phyloP scores from a whole-genome alignment of 176 grass and related monocot species.

The Musa troglodytarum region DNA sequence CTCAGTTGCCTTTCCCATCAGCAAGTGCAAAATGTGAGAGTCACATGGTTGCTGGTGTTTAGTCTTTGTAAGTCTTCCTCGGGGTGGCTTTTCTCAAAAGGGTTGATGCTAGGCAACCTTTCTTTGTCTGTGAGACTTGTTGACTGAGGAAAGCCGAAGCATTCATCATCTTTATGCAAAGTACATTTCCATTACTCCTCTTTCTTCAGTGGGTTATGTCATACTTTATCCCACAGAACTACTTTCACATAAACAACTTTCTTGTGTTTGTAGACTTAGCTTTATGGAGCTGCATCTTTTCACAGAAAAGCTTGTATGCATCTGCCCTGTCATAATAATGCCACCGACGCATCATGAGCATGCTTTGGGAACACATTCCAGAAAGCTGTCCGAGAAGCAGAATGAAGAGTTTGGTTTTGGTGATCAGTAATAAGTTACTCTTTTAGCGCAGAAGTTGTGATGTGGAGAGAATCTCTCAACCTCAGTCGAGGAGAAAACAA shows the following conservation, averaged over 20 bases:
- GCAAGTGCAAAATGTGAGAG: too few species aligned
- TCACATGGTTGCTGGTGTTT: neutral
- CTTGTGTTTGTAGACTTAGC: too few species aligned
- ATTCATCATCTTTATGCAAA: constrained; percentile 4
- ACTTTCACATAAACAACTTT: too few species aligned
- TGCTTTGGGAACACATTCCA: too few species aligned
- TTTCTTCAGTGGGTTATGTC: neutral
- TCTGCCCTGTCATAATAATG: too few species aligned
- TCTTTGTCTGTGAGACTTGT: constrained; percentile 2
- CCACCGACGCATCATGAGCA: neutral
- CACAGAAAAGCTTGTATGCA: too few species aligned
- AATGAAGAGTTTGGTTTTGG: neutral
- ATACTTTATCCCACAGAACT: too few species aligned
- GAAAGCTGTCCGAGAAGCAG: neutral
- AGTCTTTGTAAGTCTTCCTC: neutral
- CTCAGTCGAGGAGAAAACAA: too few species aligned
- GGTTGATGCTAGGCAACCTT: neutral
- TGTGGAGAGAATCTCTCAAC: too few species aligned
- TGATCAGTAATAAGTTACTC: neutral
- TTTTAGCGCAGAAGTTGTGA: too few species aligned
- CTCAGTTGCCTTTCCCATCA: too few species aligned
- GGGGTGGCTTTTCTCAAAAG: neutral
- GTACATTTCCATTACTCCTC: neutral
- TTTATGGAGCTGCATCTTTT: too few species aligned
- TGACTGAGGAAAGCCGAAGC: neutral